These are phyloP conservation scores for Pythium myriotylum DNA, from an alignment of 352 stramenopile genomes.

Conservation along the genomic window DNA sequence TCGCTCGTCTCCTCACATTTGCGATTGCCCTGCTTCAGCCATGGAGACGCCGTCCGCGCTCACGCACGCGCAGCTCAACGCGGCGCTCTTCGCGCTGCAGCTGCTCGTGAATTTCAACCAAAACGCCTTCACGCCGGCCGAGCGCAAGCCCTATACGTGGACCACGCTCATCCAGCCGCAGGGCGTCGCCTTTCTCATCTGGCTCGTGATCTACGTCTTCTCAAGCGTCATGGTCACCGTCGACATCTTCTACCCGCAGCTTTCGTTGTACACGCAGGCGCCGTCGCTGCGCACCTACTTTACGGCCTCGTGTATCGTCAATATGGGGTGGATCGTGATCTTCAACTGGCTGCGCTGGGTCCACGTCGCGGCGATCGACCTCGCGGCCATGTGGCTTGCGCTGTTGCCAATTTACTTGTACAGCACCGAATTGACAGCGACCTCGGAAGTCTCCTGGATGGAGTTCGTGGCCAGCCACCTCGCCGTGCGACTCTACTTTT, in stretches of 20 bases:
- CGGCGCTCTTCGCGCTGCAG: constrained; percentile 54
- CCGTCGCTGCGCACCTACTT: constrained; percentile 56
- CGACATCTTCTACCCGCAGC: constrained; percentile 49
- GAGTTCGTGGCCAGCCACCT: constrained; percentile 62
- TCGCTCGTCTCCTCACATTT: background rate
- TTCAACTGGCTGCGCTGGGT: constrained; percentile 48
- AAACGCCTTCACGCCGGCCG: constrained; percentile 34
- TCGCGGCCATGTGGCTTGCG: constrained; percentile 57
- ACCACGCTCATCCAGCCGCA: constrained; percentile 64
- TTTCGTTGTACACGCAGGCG: constrained; percentile 51
- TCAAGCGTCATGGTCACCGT: constrained; percentile 43
- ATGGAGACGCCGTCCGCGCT: constrained; percentile 15
- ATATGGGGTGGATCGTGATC: constrained; percentile 57
- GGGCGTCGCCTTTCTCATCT: constrained; percentile 63
- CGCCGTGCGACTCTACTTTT: constrained; percentile 62
- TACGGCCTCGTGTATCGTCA: constrained; percentile 48
- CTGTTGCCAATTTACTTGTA: constrained; percentile 66
- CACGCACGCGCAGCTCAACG: constrained; percentile 53
- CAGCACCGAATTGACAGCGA: constrained; percentile 41
- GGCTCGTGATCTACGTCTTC: constrained; percentile 67
- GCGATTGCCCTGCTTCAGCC: background rate
- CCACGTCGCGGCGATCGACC: constrained; percentile 41
- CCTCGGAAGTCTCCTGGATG: constrained; percentile 39
- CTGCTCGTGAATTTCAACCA: constrained; percentile 47
- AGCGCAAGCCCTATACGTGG: constrained; percentile 31